Base-by-base conservation (phyloP, 257 asterid species). In the Henckelia pumila region DNA sequence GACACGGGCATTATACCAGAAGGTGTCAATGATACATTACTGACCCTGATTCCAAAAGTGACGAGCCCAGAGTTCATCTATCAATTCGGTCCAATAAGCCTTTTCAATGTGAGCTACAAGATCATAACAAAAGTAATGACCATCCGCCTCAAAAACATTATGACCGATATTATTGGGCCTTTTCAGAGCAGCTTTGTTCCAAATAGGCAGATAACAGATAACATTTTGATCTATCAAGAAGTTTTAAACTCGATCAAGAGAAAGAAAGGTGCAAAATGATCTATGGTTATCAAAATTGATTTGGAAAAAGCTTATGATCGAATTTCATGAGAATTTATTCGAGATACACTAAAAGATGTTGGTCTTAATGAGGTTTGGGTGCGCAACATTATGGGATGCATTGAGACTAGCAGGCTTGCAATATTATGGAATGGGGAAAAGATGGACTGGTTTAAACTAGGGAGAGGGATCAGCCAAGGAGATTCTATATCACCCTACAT, bases 1-100 rank as follows among this genome's bases (percentile, higher is more conserved):
- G 4, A 0, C 0, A 2, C 23, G 0, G 30, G 61, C 2, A 1
- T 1, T 0, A 1, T 56, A 1, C 13, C 7, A 0, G 2, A 8
- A 4, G 13, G 26, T 0, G 1, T 8, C 0, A 25, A 25, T 22
- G 26, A 56, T 3, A 19, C 26, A 0, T 14, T 56, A 2, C 1
- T 56, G 6, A 6, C 28, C 1, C 16, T 56, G 0, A 56, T 56
- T 3, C 26, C 26, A 5, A 56, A 56, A 9, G 30, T 19, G 1
- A 4, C 1, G 0, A 22, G 1, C 1, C 61, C 61, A 0, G 26
- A 19, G 0, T 0, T 6, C 1, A 22, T 56, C 0, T 0, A 28
- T 0, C 23, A 56, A 1, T 56, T 56, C 2, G 9, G 47, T 0
- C 14, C 47, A 0, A 35, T 35, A 1, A 35, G 47, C 14, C 1